Evolutionary conservation across 352 stramenopile species (phyloP).

Genomic region (Phytophthora melonis): DNA sequence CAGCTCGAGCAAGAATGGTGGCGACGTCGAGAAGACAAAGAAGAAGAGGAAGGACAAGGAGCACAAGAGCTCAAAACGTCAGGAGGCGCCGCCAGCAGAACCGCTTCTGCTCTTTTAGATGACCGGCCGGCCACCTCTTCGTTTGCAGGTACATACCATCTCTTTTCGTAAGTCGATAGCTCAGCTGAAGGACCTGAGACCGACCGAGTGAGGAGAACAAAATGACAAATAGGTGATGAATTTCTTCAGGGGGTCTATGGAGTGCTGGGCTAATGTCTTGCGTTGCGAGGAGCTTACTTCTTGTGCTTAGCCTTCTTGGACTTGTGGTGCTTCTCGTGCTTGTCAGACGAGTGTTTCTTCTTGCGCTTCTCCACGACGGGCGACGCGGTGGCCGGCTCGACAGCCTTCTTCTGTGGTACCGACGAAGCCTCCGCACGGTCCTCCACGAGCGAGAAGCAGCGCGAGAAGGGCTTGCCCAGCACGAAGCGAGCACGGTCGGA

Average conservation of each 20-base stretch:
- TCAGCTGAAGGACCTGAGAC: slow-evolving; percentile 7
- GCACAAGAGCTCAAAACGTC: slow-evolving; percentile 62
- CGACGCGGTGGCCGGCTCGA: slow-evolving; percentile 9
- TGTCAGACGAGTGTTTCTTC: slow-evolving; percentile 41
- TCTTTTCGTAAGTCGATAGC: slow-evolving; percentile 6
- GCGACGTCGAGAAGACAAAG: slow-evolving; percentile 50
- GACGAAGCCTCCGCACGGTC: slow-evolving; percentile 36
- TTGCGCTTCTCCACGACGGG: slow-evolving; percentile 42
- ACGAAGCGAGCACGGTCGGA: slow-evolving; percentile 68
- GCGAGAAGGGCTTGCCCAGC: slow-evolving; percentile 78
- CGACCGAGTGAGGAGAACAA: slow-evolving; percentile 28
- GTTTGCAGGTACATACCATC: slow-evolving; percentile 17
- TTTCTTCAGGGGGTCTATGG: slow-evolving; percentile 45
- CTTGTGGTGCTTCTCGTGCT: slow-evolving; percentile 53
- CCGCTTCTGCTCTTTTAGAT: slow-evolving; percentile 86
- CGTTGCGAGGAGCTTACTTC: slow-evolving; percentile 35
- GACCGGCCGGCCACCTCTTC: slow-evolving; percentile 19
- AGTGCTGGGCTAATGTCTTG: slow-evolving; percentile 39
- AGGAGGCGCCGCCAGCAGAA: slow-evolving; percentile 52
- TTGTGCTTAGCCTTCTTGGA: slow-evolving; percentile 70
- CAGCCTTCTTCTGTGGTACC: slow-evolving; percentile 23
- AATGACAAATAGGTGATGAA: slow-evolving; percentile 53
- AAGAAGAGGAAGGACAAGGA: slow-evolving; percentile 55
- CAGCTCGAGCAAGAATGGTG: slow-evolving; percentile 43
- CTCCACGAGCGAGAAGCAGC: slow-evolving; percentile 79